Evolutionary conservation across 208 protist species (phyloP).

Genomic region (Acanthamoeba rhysodes): DNA sequence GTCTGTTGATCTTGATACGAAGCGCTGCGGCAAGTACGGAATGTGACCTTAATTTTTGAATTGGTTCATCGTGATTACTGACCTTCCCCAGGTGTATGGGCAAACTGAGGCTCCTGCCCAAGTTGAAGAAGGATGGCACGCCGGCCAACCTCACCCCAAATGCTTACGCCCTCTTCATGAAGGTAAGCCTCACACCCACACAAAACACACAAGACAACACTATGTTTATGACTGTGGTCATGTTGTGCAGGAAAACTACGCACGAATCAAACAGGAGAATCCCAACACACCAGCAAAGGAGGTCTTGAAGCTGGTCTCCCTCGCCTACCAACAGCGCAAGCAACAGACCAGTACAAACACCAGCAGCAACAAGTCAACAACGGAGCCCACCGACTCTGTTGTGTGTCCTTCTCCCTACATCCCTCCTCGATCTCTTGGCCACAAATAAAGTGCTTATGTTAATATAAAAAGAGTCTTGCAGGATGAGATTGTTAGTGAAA

Average conservation of each 20-base stretch:
- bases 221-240: background rate
- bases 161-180: slow-evolving; percentile 61
- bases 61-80: background rate
- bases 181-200: background rate
- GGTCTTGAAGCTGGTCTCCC: slow-evolving; percentile 32
- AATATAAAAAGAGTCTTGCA: no score
- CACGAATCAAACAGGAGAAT: background rate
- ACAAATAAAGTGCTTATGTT: background rate
- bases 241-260: slow-evolving; percentile 20
- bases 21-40: slow-evolving; percentile 32
- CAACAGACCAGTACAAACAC: background rate
- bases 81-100: slow-evolving; percentile 26
- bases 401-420: background rate
- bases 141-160: background rate
- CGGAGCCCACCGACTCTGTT: background rate
- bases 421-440: no score
- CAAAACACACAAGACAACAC: no score
- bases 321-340: slow-evolving; percentile 1
- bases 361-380: background rate
- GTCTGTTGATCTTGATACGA: slow-evolving; percentile 11
- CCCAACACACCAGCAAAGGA: background rate
- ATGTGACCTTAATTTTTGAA: background rate
- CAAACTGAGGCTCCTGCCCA: slow-evolving; percentile 63
- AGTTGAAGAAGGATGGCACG: slow-evolving; percentile 69
- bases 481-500: no score